Evolutionary conservation across 73 alveolate genomes (phyloP).

Genomic region (Symbiodinium natans): DNA sequence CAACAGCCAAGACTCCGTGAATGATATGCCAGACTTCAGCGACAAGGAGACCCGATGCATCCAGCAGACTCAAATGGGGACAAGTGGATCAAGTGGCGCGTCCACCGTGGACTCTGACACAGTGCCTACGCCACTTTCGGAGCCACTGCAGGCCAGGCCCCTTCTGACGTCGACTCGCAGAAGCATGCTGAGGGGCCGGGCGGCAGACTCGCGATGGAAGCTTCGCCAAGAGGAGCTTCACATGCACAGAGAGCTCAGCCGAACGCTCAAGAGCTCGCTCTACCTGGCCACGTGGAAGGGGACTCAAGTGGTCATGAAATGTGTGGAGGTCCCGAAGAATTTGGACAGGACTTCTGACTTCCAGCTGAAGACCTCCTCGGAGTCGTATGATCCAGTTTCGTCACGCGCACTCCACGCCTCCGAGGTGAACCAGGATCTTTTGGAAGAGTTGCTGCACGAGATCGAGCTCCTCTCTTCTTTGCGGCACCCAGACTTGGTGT

Average conservation of each 20-base stretch:
- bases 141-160: neutral
- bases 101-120: neutral
- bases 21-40: neutral
- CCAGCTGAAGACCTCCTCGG: conserved; percentile 20
- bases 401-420: conserved; percentile 73
- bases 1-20: neutral
- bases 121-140: neutral
- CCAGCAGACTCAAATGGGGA: neutral
- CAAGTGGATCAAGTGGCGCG: neutral
- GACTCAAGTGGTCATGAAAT: conserved; percentile 6
- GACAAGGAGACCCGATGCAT: neutral
- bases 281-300: conserved; percentile 73
- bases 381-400: neutral
- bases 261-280: conserved; percentile 47
- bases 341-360: neutral
- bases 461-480: conserved; percentile 59
- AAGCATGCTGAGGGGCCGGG: neutral
- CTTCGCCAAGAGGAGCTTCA: neutral
- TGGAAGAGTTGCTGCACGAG: conserved; percentile 85
- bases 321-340: neutral
- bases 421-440: conserved; percentile 53
- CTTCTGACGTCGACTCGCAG: neutral
- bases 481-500: conserved; percentile 86
- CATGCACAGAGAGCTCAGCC: conserved; percentile 8
- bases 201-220: conserved; percentile 11